Evolutionary conservation across 805 yeast genomes (phyloP).

Genomic region (Scheffersomyces lignosus): DNA sequence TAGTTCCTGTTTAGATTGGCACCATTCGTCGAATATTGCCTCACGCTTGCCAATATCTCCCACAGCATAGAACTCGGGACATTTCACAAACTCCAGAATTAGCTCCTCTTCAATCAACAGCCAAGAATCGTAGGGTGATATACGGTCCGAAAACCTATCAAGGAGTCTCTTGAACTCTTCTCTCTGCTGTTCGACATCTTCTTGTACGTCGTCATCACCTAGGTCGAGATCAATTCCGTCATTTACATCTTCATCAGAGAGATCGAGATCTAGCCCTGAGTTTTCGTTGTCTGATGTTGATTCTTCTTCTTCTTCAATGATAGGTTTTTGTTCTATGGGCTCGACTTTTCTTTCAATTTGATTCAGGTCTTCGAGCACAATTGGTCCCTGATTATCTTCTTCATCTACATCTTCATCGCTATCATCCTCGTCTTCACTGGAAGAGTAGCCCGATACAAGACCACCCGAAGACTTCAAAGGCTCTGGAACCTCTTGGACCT

Average conservation of each 20-base stretch:
- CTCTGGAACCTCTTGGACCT: slow-evolving; percentile 4
- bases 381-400: slow-evolving; percentile 4
- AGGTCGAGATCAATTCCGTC: slow-evolving; percentile 9
- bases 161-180: slow-evolving; percentile 25
- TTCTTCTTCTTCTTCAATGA: slow-evolving; percentile 1
- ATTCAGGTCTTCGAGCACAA: slow-evolving; percentile 2
- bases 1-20: neutral
- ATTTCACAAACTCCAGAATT: slow-evolving; percentile 23
- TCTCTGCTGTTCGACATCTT: slow-evolving; percentile 2
- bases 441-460: slow-evolving; percentile 22
- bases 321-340: neutral
- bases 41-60: slow-evolving; percentile 18
- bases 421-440: slow-evolving; percentile 20
- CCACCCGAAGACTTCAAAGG: slow-evolving; percentile 4
- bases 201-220: slow-evolving; percentile 6
- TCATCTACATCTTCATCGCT: slow-evolving; percentile 5
- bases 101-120: slow-evolving; percentile 37
- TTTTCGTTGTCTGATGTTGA: neutral
- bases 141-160: slow-evolving; percentile 19
- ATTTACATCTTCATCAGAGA: slow-evolving; percentile 2
- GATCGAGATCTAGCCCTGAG: slow-evolving; percentile 1
- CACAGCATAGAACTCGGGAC: slow-evolving; percentile 30
- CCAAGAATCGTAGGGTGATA: slow-evolving; percentile 40
- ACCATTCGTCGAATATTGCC: slow-evolving; percentile 27
- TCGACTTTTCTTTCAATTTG: neutral